phyloP scores from a whole-genome alignment of 1,284 basidiomycete genomes.

The Ganoderma boninense region DNA sequence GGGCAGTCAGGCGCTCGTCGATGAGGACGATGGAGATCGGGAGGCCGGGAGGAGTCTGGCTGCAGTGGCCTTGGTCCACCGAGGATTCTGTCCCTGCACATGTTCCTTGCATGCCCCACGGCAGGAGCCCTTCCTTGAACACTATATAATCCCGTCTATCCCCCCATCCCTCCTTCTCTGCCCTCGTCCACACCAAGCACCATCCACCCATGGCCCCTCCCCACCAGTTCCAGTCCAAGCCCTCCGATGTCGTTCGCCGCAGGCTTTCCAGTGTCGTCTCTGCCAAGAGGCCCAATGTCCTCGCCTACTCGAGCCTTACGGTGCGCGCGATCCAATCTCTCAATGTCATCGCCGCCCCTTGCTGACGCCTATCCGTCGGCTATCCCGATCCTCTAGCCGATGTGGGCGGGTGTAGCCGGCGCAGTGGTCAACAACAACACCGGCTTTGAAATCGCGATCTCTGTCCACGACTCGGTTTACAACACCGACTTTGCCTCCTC shows the following conservation, averaged over 20 bases:
- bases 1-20: not conserved
- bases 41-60: conserved; percentile 11
- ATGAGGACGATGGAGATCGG: conserved; percentile 10
- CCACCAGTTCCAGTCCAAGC: conserved; percentile 64
- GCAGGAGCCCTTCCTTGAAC: conserved; percentile 9
- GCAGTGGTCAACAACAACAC: conserved; percentile 62
- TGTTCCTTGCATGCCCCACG: conserved; percentile 16
- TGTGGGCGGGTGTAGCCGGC: conserved; percentile 85
- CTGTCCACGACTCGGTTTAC: conserved; percentile 84
- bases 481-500: conserved; percentile 75
- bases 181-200: conserved; percentile 13
- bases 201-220: conserved; percentile 50
- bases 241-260: conserved; percentile 67
- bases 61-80: not conserved
- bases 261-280: conserved; percentile 67
- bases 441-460: conserved; percentile 74
- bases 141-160: conserved; percentile 31
- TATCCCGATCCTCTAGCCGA: conserved; percentile 57
- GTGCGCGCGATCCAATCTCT: conserved; percentile 48
- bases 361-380: conserved; percentile 29
- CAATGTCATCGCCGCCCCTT: conserved; percentile 25
- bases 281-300: conserved; percentile 58
- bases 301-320: conserved; percentile 67
- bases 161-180: conserved; percentile 21
- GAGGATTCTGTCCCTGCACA: conserved; percentile 1